Conservation (phyloP, 2,329 filamentous ascomycete genomes). For the Tolypocladium ovalisporum region DNA sequence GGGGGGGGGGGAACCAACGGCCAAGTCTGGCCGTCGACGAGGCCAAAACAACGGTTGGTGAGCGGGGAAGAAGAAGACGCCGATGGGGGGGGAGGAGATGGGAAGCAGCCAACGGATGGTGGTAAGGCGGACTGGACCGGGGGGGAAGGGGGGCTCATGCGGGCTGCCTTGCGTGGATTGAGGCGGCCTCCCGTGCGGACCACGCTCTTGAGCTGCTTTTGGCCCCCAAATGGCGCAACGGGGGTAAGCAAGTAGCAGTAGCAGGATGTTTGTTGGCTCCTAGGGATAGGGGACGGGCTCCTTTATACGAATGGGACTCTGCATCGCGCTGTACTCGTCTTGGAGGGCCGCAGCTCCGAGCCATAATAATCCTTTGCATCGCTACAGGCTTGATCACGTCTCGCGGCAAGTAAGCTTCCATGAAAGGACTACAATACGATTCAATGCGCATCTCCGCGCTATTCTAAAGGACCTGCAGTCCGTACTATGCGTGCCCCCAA, state of each 20-base stretch:
- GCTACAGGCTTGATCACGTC: background rate
- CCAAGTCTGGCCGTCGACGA: background rate
- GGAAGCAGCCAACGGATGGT: background rate
- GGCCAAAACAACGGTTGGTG: background rate
- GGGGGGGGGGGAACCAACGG: too few relatives aligned
- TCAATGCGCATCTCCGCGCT: background rate
- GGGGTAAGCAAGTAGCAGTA: background rate
- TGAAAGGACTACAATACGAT: background rate
- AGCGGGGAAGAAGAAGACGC: background rate
- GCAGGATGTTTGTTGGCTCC: background rate
- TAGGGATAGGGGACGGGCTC: background rate
- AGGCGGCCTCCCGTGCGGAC: background rate
- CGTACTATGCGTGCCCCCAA: background rate
- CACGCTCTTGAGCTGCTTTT: background rate
- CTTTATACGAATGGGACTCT: background rate
- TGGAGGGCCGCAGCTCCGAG: background rate
- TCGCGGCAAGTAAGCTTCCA: background rate
- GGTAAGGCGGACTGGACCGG: background rate
- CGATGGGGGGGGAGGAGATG: background rate
- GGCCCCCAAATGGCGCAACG: background rate
- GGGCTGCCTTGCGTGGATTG: background rate
- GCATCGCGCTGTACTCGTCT: background rate
- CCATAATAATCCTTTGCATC: too few relatives aligned
- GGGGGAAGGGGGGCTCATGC: background rate
- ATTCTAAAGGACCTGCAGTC: background rate